Evolutionary conservation across 768 basidiomycete genomes (phyloP).

Genomic region (Amanita inopinata): DNA sequence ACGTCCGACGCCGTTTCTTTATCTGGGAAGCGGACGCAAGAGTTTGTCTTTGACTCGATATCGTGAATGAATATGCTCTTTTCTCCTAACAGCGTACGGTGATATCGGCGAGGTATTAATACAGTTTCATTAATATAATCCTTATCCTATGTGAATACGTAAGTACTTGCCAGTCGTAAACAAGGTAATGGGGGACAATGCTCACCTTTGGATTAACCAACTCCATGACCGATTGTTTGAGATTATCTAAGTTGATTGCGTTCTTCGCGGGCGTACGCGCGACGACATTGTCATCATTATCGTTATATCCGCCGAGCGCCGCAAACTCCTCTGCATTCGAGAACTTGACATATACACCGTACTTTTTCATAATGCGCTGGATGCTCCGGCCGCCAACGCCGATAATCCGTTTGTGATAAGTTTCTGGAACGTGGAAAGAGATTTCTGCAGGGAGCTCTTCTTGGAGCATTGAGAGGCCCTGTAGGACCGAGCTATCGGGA

Average conservation of each 20-base stretch:
- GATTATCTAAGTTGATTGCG: constrained; percentile 84
- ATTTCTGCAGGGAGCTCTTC: constrained; percentile 98
- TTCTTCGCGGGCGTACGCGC: constrained; percentile 99
- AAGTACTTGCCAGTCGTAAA: too few species aligned
- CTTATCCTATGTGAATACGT: too few species aligned
- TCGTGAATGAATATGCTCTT: constrained; percentile 96
- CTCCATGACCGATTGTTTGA: constrained; percentile 97
- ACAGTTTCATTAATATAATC: constrained; percentile 93
- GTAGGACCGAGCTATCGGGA: constrained; percentile 73
- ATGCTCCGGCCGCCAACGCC: constrained; percentile 97
- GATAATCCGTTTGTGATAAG: constrained; percentile 98
- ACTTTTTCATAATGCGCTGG: constrained; percentile 99
- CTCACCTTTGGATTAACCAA: constrained; percentile 90
- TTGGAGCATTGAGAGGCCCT: constrained; percentile 82
- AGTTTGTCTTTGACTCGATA: constrained; percentile 95
- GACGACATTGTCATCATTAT: constrained; percentile 97
- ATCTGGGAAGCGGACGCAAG: constrained; percentile 84
- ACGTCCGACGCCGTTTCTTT: constrained; percentile 92
- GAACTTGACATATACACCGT: constrained; percentile 99
- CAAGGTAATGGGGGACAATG: constrained; percentile 2
- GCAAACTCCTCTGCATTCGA: constrained; percentile 97
- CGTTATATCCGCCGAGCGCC: constrained; percentile 85
- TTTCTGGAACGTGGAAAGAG: constrained; percentile 97
- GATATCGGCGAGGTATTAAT: constrained; percentile 89
- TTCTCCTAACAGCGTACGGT: constrained; percentile 90